These are phyloP conservation scores for Schoenoplectus tabernaemontani DNA, from an alignment of 202 grass and related monocot species.

Conservation along the genomic window DNA sequence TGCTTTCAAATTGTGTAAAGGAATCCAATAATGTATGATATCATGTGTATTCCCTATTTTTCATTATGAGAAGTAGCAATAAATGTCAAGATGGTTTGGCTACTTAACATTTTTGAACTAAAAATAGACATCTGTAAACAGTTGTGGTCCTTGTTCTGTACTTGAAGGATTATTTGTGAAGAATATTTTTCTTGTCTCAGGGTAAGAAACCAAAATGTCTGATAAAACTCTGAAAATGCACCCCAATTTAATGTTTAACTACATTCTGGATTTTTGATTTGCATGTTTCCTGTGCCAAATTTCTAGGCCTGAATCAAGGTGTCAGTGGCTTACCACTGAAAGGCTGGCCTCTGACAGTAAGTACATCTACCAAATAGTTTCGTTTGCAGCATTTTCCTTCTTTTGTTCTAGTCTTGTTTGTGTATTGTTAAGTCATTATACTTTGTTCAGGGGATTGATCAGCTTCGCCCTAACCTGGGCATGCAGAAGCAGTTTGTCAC, in stretches of 20 bases:
- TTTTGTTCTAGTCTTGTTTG: conserved; percentile 6
- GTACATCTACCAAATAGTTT: conserved; percentile 19
- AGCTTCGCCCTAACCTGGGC: conserved; percentile 67
- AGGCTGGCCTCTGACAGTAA: conserved; percentile 90
- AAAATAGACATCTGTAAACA: neutral
- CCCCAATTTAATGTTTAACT: neutral
- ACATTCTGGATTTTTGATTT: neutral
- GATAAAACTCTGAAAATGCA: neutral
- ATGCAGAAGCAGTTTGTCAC: conserved; percentile 64
- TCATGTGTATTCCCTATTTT: neutral
- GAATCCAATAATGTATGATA: neutral
- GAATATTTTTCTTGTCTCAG: neutral
- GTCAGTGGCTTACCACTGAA: conserved; percentile 68
- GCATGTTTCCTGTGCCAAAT: conserved; percentile 11
- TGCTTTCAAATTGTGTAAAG: neutral
- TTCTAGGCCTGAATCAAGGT: conserved; percentile 73
- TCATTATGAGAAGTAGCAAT: neutral
- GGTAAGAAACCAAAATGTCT: neutral
- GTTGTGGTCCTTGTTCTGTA: neutral
- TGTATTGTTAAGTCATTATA: conserved; percentile 28
- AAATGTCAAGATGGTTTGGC: neutral
- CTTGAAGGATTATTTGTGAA: neutral
- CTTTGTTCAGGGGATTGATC: conserved; percentile 68
- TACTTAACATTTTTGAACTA: neutral
- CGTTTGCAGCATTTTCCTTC: neutral